Conservation (phyloP, 2,329 filamentous ascomycete genomes). For the Curvularia sp. region DNA sequence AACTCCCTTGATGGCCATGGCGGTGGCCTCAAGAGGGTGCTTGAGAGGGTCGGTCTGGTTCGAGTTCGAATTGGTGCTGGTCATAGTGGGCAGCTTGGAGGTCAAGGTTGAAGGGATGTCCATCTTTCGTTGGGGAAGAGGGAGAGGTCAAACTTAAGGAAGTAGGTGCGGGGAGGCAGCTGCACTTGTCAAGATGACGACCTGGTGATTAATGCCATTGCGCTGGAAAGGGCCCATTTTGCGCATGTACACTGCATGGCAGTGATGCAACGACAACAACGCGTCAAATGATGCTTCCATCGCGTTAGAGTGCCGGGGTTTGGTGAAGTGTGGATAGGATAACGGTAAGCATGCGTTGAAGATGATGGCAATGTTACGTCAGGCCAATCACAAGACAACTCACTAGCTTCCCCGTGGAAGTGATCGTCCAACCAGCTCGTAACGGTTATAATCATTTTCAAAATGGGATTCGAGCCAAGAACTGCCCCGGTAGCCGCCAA, state of each 20-base stretch:
- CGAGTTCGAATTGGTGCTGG: slow-evolving; percentile 38
- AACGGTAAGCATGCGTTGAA: not conserved
- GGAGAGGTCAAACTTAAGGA: slow-evolving; percentile 17
- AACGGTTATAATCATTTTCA: not conserved
- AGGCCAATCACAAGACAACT: not conserved
- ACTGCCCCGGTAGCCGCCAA: too few species aligned
- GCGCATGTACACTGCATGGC: not conserved
- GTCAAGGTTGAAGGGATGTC: slow-evolving; percentile 26
- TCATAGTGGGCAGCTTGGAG: slow-evolving; percentile 21
- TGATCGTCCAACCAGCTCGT: not conserved
- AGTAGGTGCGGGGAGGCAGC: not conserved
- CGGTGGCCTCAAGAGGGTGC: slow-evolving; percentile 54
- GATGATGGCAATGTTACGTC: slow-evolving; percentile 2
- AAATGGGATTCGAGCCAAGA: too few species aligned
- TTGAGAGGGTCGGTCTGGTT: slow-evolving; percentile 46
- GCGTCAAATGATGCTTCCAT: too few species aligned
- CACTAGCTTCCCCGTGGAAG: not conserved
- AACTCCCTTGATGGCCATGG: slow-evolving; percentile 52
- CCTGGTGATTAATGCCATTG: not conserved
- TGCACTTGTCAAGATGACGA: slow-evolving; percentile 1
- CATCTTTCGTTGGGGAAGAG: slow-evolving; percentile 12
- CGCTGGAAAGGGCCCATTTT: not conserved
- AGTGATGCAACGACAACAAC: not conserved
- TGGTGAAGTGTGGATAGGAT: not conserved
- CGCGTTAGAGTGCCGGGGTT: not conserved